Evolutionary conservation across 140 eudicot genomes (phyloP), one percentile per base, ranked within the genome.

Genomic region (Erigeron philadelphicus): DNA sequence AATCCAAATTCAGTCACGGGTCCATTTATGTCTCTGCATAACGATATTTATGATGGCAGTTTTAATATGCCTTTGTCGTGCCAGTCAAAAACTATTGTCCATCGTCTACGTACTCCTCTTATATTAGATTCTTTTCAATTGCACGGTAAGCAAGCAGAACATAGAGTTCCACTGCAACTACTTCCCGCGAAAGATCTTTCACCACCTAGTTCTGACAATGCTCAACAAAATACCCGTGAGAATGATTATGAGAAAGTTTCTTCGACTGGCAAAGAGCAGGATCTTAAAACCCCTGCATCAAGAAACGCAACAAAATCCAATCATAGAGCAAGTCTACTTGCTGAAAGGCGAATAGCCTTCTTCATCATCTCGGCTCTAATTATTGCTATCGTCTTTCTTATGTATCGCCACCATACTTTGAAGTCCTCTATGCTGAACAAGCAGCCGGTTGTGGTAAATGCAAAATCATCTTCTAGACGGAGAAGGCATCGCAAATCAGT

Each of bases 31-130:
- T 61, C 80, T 54, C 56, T 70, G 47, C 80, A 61, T 54, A 57
- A 49, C 8, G 75, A 77, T 67, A 71, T 79, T 10, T 71, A 63
- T 25, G 67, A 54, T 70, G 80, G 70, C 18, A 79, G 66, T 48
- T 82, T 86, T 44, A 82, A 66, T 68, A 64, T 90, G 90, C 94
- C 98, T 21, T 75, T 85, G 67, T 76, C 86, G 60, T 88, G 98
- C 71, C 88, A 83, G 47, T 83, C 89, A 43, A 82, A 83, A 80
- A 87, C 87, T 47, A 49, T 55, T 48, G 88, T 93, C 42, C 78
- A 58, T 62, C 92, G 95, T 38, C 57, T 86, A 55, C 95, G 88
- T 49, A 74, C 73, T 58, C 81, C 77, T 69, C 81, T 68, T 48
- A 66, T 65, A 40, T 63, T 75, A 43, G 84, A 83, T 6, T 56